phyloP scores from a whole-genome alignment of 306 rosid species.

The Argentina anserina region DNA sequence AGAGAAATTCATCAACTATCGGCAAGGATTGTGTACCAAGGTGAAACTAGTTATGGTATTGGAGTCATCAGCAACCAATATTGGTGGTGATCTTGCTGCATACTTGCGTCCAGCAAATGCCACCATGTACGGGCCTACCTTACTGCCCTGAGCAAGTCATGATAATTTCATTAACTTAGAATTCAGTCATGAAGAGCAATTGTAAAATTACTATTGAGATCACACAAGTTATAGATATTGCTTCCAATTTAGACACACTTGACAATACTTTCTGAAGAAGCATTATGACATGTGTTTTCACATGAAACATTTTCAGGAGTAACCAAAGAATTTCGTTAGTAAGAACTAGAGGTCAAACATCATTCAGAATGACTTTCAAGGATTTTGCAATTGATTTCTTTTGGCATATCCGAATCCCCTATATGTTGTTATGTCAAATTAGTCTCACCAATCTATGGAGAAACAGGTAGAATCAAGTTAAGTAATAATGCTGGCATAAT shows the following conservation, averaged over 20 bases:
- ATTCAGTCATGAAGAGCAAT: not conserved
- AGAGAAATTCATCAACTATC: not conserved
- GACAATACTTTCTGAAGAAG: not conserved
- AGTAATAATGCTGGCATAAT: not conserved
- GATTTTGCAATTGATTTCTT: too few species aligned
- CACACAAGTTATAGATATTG: not conserved
- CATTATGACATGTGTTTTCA: not conserved
- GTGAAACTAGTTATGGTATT: conserved; percentile 74
- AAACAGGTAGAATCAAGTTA: not conserved
- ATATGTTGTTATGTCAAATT: not conserved
- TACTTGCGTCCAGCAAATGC: conserved; percentile 91
- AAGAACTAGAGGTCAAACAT: not conserved
- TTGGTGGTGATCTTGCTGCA: conserved; percentile 87
- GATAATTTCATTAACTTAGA: conserved; percentile 4
- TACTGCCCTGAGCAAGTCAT: conserved; percentile 31
- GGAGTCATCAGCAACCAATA: conserved; percentile 49
- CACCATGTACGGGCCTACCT: conserved; percentile 61
- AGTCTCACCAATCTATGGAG: not conserved
- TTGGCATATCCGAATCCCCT: not conserved
- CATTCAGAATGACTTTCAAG: too few species aligned
- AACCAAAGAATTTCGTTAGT: too few species aligned
- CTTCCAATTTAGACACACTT: not conserved
- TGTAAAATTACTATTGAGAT: not conserved
- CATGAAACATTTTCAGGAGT: too few species aligned
- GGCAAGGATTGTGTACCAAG: conserved; percentile 45